Evolutionary conservation across 345 rosid genomes (phyloP).

Genomic region (Microthlaspi erraticum): DNA sequence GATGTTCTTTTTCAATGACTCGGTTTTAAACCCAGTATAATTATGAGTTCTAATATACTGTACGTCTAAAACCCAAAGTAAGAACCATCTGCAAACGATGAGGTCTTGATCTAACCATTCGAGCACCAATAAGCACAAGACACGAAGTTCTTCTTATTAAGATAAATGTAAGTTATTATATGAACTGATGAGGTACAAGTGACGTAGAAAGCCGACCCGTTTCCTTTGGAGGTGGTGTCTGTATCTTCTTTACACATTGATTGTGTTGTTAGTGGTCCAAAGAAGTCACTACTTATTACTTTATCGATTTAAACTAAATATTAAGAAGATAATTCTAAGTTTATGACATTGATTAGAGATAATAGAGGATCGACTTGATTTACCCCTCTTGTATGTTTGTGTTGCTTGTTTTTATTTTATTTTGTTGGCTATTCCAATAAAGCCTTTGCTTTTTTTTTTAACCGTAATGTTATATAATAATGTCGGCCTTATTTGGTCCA

Average conservation of each 20-base stretch:
- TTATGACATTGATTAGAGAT: constrained; percentile 17
- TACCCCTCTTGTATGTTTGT: background rate
- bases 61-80: background rate
- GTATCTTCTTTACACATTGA: constrained; percentile 18
- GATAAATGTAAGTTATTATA: too few relatives aligned
- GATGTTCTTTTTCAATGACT: too few relatives aligned
- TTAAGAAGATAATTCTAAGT: background rate
- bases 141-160: background rate
- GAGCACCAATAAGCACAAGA: constrained; percentile 4
- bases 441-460: constrained; percentile 2
- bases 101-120: background rate
- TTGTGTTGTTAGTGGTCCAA: constrained; percentile 34
- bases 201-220: constrained; percentile 28
- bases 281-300: constrained; percentile 24
- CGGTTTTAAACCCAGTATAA: too few relatives aligned
- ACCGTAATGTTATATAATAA: constrained; percentile 18
- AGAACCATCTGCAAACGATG: background rate
- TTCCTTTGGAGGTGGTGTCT: constrained; percentile 2
- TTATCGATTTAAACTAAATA: constrained; percentile 1
- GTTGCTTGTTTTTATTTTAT: background rate
- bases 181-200: constrained; percentile 15
- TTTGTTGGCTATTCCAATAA: too few relatives aligned
- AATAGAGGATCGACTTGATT: constrained; percentile 20
- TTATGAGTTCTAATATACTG: too few relatives aligned
- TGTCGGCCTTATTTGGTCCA: constrained; percentile 35